Percentiles rank a stretch among this genome's conserved stretches.
Evolutionary conservation across 2,329 filamentous ascomycete species (phyloP).

Genomic region (Aspergillus nomiae): DNA sequence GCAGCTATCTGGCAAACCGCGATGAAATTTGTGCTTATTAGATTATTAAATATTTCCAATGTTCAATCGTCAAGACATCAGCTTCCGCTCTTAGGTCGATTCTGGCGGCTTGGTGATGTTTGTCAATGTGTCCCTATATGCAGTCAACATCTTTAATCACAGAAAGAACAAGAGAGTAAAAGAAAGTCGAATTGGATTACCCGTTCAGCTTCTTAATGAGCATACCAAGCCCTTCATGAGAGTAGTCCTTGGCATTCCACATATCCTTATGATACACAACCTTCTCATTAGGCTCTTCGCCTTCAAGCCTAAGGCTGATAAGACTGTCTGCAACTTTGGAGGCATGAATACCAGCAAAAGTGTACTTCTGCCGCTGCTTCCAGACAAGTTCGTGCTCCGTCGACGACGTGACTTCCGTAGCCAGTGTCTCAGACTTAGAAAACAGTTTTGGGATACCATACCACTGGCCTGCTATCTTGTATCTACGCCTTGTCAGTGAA

Average conservation of each 20-base stretch:
- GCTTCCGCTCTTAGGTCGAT: background rate
- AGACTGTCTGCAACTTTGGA: conserved; percentile 12
- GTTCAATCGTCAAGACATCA: too few relatives aligned
- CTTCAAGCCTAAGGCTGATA: conserved; percentile 11
- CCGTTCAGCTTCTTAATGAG: conserved; percentile 16
- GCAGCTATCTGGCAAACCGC: too few relatives aligned
- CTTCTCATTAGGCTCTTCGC: conserved; percentile 1
- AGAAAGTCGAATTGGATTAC: background rate
- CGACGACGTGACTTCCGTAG: conserved; percentile 6
- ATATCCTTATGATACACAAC: conserved; percentile 19
- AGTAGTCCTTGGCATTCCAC: conserved; percentile 14
- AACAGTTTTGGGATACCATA: conserved; percentile 16
- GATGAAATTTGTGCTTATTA: too few relatives aligned
- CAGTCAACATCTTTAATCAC: background rate
- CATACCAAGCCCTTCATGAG: conserved; percentile 12
- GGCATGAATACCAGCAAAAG: conserved; percentile 5
- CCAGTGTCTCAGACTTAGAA: conserved; percentile 11
- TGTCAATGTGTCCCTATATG: conserved; percentile 12
- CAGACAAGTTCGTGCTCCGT: conserved; percentile 10
- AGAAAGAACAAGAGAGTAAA: background rate
- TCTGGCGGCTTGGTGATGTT: conserved; percentile 13
- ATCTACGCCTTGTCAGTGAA: background rate
- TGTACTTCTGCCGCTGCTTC: conserved; percentile 16
- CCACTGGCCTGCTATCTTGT: conserved; percentile 18
- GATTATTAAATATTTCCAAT: too few relatives aligned